A percentile compares a stretch with the other conserved stretches of the same genome.
These are phyloP conservation scores for Mycena vitilis DNA, from an alignment of 768 basidiomycete genomes.

Conservation along the genomic window DNA sequence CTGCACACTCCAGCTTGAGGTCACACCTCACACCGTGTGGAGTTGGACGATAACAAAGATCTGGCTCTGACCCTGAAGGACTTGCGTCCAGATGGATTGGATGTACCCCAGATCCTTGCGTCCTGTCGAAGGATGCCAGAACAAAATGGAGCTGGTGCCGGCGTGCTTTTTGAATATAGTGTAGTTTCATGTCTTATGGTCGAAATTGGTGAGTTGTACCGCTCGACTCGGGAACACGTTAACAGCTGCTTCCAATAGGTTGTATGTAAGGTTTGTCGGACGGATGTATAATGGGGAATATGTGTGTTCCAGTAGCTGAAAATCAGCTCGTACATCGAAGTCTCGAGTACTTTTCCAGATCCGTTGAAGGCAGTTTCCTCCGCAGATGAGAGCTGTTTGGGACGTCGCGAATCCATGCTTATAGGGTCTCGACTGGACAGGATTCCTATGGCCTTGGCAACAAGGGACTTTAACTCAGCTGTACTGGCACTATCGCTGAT, in stretches of 20 bases:
- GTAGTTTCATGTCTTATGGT: conserved; percentile 13
- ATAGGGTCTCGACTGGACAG: conserved; percentile 5
- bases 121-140: conserved; percentile 19
- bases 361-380: conserved; percentile 15
- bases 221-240: conserved; percentile 13
- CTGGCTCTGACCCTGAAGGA: conserved; percentile 12
- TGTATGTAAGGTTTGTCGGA: conserved; percentile 5
- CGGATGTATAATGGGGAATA: conserved; percentile 25
- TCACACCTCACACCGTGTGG: too few species aligned
- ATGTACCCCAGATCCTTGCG: conserved; percentile 14
- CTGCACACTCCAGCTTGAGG: too few species aligned
- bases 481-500: conserved; percentile 8
- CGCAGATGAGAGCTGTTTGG: not conserved
- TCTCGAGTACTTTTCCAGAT: conserved; percentile 9
- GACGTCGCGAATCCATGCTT: not conserved
- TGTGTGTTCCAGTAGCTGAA: conserved; percentile 22
- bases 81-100: conserved; percentile 2
- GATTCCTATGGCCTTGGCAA: conserved; percentile 14
- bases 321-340: conserved; percentile 17
- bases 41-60: conserved; percentile 27
- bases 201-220: conserved; percentile 13
- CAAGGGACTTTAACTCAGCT: not conserved
- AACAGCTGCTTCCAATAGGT: conserved; percentile 1
- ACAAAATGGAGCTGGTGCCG: conserved; percentile 22
- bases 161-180: conserved; percentile 2